These are phyloP conservation scores for Trypanosoma avium DNA, from an alignment of 208 protist species.

Conservation along the genomic window DNA sequence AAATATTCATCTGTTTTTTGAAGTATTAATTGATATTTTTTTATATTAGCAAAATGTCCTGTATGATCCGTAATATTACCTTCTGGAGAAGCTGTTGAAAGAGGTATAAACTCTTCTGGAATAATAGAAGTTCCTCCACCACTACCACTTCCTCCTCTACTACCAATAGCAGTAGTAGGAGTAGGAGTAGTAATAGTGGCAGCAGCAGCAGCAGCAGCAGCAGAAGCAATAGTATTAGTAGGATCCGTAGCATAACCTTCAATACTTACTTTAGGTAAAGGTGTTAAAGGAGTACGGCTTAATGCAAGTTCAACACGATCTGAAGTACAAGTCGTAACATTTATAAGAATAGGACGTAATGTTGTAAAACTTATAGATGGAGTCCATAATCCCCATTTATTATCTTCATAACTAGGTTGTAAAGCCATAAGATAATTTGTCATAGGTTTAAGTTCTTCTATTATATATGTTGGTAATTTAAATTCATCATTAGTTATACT, in stretches of 20 bases:
- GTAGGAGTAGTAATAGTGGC: no score
- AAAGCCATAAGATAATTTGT: conserved; percentile 84
- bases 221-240: no score
- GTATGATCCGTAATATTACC: conserved; percentile 2
- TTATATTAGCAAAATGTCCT: conserved; percentile 25
- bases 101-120: background rate
- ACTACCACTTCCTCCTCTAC: background rate
- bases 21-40: conserved; percentile 47
- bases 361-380: conserved; percentile 67
- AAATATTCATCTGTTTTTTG: conserved; percentile 35
- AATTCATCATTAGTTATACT: conserved; percentile 25
- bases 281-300: conserved; percentile 15
- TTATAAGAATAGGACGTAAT: conserved; percentile 45
- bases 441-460: conserved; percentile 56
- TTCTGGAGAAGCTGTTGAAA: conserved; percentile 4
- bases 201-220: background rate
- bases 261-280: background rate
- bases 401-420: conserved; percentile 80
- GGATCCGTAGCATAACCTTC: no score
- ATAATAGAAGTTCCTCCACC: background rate
- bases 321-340: conserved; percentile 28
- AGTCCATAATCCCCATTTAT: conserved; percentile 82
- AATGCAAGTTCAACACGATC: conserved; percentile 49
- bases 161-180: background rate
- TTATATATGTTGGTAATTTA: conserved; percentile 38